Evolutionary conservation across 176 grass and related monocot species (phyloP).

Genomic region (Tillandsia leiboldiana): DNA sequence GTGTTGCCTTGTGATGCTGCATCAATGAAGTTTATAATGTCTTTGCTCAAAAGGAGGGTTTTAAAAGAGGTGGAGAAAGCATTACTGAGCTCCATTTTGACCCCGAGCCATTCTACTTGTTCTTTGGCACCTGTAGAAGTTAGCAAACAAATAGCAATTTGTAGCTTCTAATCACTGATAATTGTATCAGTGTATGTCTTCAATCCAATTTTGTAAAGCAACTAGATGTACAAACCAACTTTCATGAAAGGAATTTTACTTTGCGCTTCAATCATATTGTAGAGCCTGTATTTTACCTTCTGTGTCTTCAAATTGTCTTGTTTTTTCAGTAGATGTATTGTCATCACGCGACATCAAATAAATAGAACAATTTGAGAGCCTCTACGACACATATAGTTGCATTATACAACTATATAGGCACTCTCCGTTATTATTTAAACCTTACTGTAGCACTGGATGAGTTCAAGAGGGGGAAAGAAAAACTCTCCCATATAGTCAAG

Average conservation of each 20-base stretch:
- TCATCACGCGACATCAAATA: too few relatives aligned
- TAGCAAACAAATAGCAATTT: neutral
- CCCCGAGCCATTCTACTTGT: neutral
- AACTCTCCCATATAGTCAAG: too few relatives aligned
- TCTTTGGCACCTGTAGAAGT: neutral
- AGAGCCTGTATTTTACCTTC: too few relatives aligned
- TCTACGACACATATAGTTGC: too few relatives aligned
- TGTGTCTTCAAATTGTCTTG: too few relatives aligned
- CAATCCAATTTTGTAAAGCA: neutral
- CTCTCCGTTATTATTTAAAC: too few relatives aligned
- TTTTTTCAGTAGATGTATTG: too few relatives aligned
- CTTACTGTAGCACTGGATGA: too few relatives aligned
- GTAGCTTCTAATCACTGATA: neutral
- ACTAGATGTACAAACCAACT: neutral
- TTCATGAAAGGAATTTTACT: neutral
- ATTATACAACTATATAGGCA: too few relatives aligned
- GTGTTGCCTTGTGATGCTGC: constrained; percentile 17
- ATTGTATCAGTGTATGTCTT: neutral
- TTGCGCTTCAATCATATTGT: too few relatives aligned
- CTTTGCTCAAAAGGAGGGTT: constrained; percentile 4
- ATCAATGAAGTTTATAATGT: constrained; percentile 15
- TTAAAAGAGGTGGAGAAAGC: constrained; percentile 13
- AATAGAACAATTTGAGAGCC: too few relatives aligned
- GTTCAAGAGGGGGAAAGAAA: too few relatives aligned
- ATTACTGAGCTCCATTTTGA: neutral